Conservation (phyloP, 2,329 filamentous ascomycete genomes). For the Xylaria sp. region DNA sequence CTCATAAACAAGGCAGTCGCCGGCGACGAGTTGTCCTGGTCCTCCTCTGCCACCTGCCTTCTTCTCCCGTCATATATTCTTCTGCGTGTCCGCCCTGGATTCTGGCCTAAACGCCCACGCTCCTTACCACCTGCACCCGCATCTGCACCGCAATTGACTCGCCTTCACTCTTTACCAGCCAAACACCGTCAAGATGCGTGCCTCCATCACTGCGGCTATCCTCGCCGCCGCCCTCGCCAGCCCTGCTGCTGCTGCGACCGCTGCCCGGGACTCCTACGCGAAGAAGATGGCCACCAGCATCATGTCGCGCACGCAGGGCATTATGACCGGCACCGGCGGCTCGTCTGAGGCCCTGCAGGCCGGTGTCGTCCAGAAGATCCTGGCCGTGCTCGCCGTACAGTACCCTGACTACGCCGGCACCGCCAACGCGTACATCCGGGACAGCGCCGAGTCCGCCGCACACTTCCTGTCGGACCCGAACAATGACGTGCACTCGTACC, state of each 20-base stretch:
- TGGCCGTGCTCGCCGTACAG: constrained; percentile 25
- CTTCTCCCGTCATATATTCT: too few species aligned
- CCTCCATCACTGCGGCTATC: constrained; percentile 12
- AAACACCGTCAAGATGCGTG: constrained; percentile 19
- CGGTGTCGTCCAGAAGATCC: constrained; percentile 32
- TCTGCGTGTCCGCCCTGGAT: too few species aligned
- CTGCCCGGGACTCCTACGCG: constrained; percentile 17
- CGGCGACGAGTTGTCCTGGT: too few species aligned
- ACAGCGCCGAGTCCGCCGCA: constrained; percentile 27
- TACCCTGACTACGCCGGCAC: constrained; percentile 20
- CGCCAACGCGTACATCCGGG: constrained; percentile 22
- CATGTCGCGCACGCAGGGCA: constrained; percentile 31
- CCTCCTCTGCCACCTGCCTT: too few species aligned
- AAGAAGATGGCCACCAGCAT: constrained; percentile 32
- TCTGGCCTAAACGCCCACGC: background rate
- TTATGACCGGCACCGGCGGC: constrained; percentile 30
- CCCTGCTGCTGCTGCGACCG: background rate
- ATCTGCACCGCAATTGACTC: background rate
- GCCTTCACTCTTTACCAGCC: background rate
- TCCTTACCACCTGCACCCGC: background rate
- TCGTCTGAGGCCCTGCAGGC: constrained; percentile 30
- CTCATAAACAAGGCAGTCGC: too few species aligned
- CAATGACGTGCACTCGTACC: constrained; percentile 27
- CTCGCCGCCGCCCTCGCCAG: constrained; percentile 13
- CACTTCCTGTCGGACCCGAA: constrained; percentile 28